phyloP scores from a whole-genome alignment of 1,284 basidiomycete genomes.

The Schizophyllum amplum region DNA sequence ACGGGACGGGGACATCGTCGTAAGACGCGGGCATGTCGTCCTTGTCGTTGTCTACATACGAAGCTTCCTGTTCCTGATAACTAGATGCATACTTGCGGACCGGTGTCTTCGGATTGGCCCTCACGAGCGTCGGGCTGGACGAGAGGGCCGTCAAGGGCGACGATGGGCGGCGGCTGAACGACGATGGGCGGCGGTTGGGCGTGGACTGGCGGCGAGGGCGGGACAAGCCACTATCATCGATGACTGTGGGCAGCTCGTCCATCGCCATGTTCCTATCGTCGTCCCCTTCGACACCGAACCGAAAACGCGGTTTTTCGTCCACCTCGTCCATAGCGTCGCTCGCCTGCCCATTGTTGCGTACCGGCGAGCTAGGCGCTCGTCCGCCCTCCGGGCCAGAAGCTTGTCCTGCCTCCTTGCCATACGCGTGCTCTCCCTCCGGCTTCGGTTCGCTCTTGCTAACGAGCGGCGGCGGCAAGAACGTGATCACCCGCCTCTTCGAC shows the following conservation, averaged over 20 bases:
- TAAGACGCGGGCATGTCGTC: neutral
- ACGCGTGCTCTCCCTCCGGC: slow-evolving; percentile 6
- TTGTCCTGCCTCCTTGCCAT: too few species aligned
- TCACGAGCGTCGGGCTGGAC: neutral
- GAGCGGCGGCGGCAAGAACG: slow-evolving; percentile 38
- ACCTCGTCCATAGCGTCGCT: neutral
- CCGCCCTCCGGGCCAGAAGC: too few species aligned
- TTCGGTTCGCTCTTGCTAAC: slow-evolving; percentile 1
- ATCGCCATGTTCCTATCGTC: too few species aligned
- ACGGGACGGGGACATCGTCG: neutral
- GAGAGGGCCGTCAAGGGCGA: neutral
- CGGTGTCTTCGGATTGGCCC: neutral
- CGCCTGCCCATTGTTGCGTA: neutral
- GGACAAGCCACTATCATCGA: too few species aligned
- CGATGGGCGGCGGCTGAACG: neutral
- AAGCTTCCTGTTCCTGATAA: too few species aligned
- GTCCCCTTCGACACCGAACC: neutral
- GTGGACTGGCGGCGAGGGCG: too few species aligned
- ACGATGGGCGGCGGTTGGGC: too few species aligned
- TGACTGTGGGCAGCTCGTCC: too few species aligned
- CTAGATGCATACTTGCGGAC: neutral
- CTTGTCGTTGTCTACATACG: neutral
- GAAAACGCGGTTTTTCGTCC: slow-evolving; percentile 7
- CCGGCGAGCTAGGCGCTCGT: neutral
- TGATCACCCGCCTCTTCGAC: slow-evolving; percentile 28